A percentile compares a stretch with the other conserved stretches of the same genome.
Evolutionary conservation across 108 stramenopile species (phyloP).

Genomic region (Schizochytrium sp.): DNA sequence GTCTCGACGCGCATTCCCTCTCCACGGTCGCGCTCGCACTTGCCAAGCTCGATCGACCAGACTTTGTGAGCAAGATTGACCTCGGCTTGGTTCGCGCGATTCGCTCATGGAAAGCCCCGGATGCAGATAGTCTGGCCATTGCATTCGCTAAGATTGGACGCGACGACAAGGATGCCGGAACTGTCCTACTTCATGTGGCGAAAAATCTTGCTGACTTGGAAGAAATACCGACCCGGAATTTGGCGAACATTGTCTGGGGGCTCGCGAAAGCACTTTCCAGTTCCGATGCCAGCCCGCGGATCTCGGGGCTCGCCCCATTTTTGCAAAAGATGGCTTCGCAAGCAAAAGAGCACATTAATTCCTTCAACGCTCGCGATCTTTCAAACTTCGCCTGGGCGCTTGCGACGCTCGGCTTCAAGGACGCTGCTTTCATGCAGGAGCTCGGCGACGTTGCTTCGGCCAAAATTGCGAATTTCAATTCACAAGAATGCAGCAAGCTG

Average conservation of each 20-base stretch:
- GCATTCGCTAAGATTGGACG: not conserved
- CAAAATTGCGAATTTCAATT: not conserved
- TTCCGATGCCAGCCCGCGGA: not conserved
- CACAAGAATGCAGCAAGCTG: constrained; percentile 15
- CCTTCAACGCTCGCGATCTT: not conserved
- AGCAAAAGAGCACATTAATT: not conserved
- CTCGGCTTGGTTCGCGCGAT: not conserved
- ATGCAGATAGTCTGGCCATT: not conserved
- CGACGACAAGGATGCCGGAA: not conserved
- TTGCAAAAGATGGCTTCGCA: not conserved
- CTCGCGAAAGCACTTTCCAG: not conserved
- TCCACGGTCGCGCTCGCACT: not conserved
- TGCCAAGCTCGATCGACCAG: not conserved
- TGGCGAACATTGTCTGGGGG: not conserved
- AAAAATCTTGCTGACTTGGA: not conserved
- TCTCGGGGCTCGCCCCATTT: not conserved
- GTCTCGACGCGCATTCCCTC: not conserved
- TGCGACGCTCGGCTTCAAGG: not conserved
- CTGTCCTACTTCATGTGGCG: not conserved
- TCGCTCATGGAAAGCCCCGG: not conserved
- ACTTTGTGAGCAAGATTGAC: not conserved
- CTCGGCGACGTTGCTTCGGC: not conserved
- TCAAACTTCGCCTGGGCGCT: not conserved
- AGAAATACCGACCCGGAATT: not conserved
- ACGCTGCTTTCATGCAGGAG: not conserved